Evolutionary conservation across 2,329 filamentous ascomycete genomes (phyloP), one percentile per base, ranked within the genome.

Genomic region (Dactylonectria macrodidyma): DNA sequence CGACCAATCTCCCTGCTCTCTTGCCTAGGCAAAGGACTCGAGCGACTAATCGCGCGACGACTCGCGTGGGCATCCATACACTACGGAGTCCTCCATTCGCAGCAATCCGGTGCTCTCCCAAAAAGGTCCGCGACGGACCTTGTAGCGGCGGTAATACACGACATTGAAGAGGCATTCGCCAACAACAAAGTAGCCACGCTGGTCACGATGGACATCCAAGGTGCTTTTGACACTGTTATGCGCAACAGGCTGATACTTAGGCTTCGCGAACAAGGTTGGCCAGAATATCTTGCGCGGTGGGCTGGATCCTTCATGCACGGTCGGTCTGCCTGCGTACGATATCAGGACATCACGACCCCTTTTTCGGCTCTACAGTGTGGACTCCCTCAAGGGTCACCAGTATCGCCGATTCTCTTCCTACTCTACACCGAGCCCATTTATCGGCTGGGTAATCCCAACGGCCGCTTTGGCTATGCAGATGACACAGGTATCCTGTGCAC

Each of bases 1-100:
- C 63, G 71, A 16, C 73, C 67, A 2, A 77, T 77, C 41, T 75
- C 74, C 51, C 71, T 78, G 16, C 71, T 77, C 7, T 75, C 68
- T 5, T 75, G 56, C 44, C 68, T 78, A 2, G 68, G 73, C n/a
- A 78, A 78, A 61, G 69, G 76, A 1, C 69, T 78, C 7, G 73
- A 78, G 58, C 61, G 71, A 14, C 55, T 78, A 5, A 64, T 78
- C 16, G 72, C 71, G 48, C 65, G 66, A 55, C 59, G 70, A 30
- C 59, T 77, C 10, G 69, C 69, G 11, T 75, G 41, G 47, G 70
- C 62, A 36, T 61, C 63, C 11, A 71, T 75, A n/a, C 48, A 71
- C 26, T 54, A 74, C 30, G 47, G 66, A 2, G 67, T 76, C 41
- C 60, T 78, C 3, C 62, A 72, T 38, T 66, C 50, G 4, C 56